Conservation (phyloP, 805 yeast genomes). For the Metschnikowia proteae region DNA sequence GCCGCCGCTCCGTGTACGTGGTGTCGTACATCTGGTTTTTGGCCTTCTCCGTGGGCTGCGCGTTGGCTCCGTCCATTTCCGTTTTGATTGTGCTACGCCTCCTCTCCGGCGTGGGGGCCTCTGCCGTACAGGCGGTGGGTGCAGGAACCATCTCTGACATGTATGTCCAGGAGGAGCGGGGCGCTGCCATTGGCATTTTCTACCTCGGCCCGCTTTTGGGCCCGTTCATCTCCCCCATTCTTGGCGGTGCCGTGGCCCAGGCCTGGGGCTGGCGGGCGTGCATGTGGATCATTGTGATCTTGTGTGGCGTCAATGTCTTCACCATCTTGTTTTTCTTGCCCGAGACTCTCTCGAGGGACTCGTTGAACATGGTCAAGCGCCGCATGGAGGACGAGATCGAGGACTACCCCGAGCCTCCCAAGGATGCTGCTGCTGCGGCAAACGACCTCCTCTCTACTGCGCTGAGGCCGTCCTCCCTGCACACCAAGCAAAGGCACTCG, state of each 20-base stretch:
- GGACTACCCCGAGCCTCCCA: slow-evolving; percentile 11
- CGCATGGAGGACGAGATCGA: slow-evolving; percentile 7
- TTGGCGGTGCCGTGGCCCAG: slow-evolving; percentile 69
- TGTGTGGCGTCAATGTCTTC: slow-evolving; percentile 52
- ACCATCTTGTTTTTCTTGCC: slow-evolving; percentile 60
- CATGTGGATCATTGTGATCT: slow-evolving; percentile 75
- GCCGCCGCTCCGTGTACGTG: slow-evolving; percentile 71
- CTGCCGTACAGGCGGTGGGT: slow-evolving; percentile 78
- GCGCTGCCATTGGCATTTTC: slow-evolving; percentile 73
- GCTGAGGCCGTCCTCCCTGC: too few relatives aligned
- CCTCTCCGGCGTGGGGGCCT: slow-evolving; percentile 77
- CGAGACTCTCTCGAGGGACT: slow-evolving; percentile 70
- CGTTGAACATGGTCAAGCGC: slow-evolving; percentile 33
- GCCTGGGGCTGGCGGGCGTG: slow-evolving; percentile 87
- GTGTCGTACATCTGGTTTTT: slow-evolving; percentile 60
- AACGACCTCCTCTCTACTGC: too few relatives aligned
- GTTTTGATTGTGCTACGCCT: slow-evolving; percentile 66
- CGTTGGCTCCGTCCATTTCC: slow-evolving; percentile 57
- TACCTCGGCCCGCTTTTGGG: slow-evolving; percentile 81
- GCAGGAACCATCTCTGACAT: slow-evolving; percentile 85
- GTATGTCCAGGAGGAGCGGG: slow-evolving; percentile 63
- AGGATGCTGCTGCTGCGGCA: neutral
- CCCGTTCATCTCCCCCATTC: slow-evolving; percentile 73
- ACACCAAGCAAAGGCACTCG: too few relatives aligned
- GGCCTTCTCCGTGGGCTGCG: slow-evolving; percentile 69